A percentile compares a stretch with the other conserved stretches of the same genome.
phyloP scores from a whole-genome alignment of 768 basidiomycete genomes.

The Calocybe indica region DNA sequence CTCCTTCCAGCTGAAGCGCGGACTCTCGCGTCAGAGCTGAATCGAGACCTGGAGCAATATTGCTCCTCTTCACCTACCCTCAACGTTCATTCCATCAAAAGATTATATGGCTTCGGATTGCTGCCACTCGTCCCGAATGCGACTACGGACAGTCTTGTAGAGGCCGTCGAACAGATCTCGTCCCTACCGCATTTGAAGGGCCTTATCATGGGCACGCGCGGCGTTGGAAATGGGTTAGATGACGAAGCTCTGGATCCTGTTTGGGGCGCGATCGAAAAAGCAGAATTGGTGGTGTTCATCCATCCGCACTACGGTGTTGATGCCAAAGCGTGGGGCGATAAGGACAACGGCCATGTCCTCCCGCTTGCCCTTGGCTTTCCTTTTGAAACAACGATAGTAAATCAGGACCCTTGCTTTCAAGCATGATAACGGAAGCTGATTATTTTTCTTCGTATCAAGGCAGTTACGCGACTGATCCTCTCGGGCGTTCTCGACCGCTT shows the following conservation, averaged over 20 bases:
- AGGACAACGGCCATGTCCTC: conserved; percentile 81
- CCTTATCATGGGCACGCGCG: conserved; percentile 78
- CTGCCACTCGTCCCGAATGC: conserved; percentile 75
- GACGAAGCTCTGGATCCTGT: conserved; percentile 73
- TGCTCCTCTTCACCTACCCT: conserved; percentile 60
- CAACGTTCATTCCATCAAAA: conserved; percentile 37
- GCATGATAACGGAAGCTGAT: conserved; percentile 3
- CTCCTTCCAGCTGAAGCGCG: conserved; percentile 63
- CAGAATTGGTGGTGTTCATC: conserved; percentile 72
- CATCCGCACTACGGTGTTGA: conserved; percentile 87
- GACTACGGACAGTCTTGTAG: conserved; percentile 47
- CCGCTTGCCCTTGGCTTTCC: conserved; percentile 86
- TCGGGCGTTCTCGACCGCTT: conserved; percentile 77
- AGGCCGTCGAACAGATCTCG: conserved; percentile 62
- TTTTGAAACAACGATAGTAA: conserved; percentile 82
- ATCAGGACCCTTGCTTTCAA: conserved; percentile 17
- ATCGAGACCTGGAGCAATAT: conserved; percentile 72
- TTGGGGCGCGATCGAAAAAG: conserved; percentile 70
- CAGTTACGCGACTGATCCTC: conserved; percentile 75
- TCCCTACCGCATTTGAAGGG: conserved; percentile 60
- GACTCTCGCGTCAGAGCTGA: conserved; percentile 62
- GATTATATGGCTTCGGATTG: conserved; percentile 80
- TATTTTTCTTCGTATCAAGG: conserved; percentile 24
- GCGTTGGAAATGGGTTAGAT: conserved; percentile 76
- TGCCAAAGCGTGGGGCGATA: conserved; percentile 66